These are phyloP conservation scores for Apiospora phragmitis DNA, from an alignment of 2,329 filamentous ascomycete species.

Conservation along the genomic window DNA sequence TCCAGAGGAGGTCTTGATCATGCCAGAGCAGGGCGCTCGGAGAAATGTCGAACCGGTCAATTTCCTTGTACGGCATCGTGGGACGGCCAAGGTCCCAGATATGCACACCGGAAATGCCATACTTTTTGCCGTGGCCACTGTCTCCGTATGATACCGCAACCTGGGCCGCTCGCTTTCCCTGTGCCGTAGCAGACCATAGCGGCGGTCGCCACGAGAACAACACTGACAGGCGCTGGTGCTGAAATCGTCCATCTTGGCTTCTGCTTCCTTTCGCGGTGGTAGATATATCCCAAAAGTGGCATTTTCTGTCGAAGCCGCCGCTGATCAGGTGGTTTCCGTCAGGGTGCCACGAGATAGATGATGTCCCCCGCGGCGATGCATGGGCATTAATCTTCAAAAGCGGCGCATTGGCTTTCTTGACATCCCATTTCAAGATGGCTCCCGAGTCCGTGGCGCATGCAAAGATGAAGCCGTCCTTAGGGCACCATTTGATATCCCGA, in stretches of 20 bases:
- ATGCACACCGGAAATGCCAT: constrained; percentile 60
- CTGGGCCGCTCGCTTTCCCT: constrained; percentile 60
- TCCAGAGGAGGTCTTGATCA: constrained; percentile 66
- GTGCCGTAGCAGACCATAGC: constrained; percentile 64
- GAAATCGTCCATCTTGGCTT: constrained; percentile 64
- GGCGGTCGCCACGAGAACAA: constrained; percentile 65
- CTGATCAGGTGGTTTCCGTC: constrained; percentile 67
- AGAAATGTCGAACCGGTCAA: constrained; percentile 59
- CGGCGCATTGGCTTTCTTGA: constrained; percentile 54
- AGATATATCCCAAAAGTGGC: constrained; percentile 67
- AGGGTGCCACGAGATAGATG: constrained; percentile 66
- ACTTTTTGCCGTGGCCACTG: constrained; percentile 48
- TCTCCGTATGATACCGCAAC: constrained; percentile 64
- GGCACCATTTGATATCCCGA: constrained; percentile 66
- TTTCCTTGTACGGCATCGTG: constrained; percentile 66
- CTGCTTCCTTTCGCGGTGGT: constrained; percentile 62
- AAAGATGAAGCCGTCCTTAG: constrained; percentile 60
- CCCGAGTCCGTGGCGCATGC: constrained; percentile 66
- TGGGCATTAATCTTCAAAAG: constrained; percentile 62
- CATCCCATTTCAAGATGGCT: constrained; percentile 64
- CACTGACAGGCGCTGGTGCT: constrained; percentile 60
- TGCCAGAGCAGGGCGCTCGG: constrained; percentile 64
- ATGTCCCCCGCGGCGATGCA: constrained; percentile 52
- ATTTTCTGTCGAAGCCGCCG: constrained; percentile 60
- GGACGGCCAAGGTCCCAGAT: constrained; percentile 70